Base-by-base conservation (phyloP, 192 early-diverging fungal genomes). In the Chytriomyces sp. region DNA sequence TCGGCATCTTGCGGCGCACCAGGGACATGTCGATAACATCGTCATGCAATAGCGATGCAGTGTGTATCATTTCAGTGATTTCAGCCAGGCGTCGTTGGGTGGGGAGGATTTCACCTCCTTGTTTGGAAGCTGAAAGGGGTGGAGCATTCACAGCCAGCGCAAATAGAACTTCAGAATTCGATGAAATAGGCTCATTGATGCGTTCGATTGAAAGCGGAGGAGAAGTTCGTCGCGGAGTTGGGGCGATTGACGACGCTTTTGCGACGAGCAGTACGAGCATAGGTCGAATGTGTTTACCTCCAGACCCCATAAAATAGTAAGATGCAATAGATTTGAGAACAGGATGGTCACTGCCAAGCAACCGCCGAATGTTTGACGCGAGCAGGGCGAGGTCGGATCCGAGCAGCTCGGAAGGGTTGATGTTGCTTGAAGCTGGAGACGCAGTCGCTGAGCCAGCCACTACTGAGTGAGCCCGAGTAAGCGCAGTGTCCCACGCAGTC, bases 31-130 rank as follows among this genome's bases (percentile, higher is more conserved):
- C 94, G 59, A 94, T 90, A 17, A 95, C 91, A 76, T 99, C 96
- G 80, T 99, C 94, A 77, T 99, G 96, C 7, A 99, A 80, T 8
- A 99, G 79, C 3, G 94, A 94, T 12, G 96, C 93, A 3, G 94
- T 99, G 75, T 99, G 94, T 74, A 99, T 99, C 91, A 99, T 95
- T 79, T 99, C 96, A 0, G 93, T 93, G 60, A 99, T 97, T 79
- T 99, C 96, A 4, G 94, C 94, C 53, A 99, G 84, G 7, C 96
- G 89, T 17, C 93, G 85, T 59, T 99, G 96, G 31, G 93, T 89
- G 7, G 93, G 91, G 56, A 97, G 80, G 39, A 98, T 93, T 3
- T 28, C 3, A 28, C 41, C 12, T n/a, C 32, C 10, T 95, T 94
- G 31, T 86, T 8, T 2, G 41, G 63, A 65, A 8, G n/a, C 8